Conservation (phyloP, 345 rosid genomes). For the Eucalyptus rudis region DNA sequence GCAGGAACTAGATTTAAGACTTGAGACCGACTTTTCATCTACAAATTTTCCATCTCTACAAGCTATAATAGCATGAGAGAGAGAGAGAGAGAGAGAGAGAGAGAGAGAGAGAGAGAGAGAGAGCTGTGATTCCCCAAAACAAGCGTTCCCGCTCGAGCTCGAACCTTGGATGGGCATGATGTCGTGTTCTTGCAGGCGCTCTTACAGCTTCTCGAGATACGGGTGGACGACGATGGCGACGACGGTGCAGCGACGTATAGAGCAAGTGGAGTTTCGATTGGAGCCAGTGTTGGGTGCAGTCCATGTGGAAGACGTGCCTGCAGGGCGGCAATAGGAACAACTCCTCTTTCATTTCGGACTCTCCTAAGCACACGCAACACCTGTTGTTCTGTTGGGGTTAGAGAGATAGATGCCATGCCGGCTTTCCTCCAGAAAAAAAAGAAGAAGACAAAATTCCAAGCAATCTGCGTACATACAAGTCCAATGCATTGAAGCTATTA, state of each 20-base stretch:
- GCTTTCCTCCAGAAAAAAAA: neutral
- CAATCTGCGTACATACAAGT: neutral
- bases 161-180: neutral
- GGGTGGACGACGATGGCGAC: neutral
- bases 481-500: too few relatives aligned
- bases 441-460: neutral
- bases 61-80: neutral
- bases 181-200: neutral
- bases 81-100: too few relatives aligned
- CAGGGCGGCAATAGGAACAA: constrained; percentile 67
- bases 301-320: constrained; percentile 72
- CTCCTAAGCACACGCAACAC: constrained; percentile 90
- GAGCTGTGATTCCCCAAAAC: neutral
- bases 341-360: constrained; percentile 73
- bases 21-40: neutral
- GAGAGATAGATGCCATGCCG: neutral
- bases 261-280: constrained; percentile 75
- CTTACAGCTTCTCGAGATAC: constrained; percentile 1
- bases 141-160: neutral
- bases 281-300: constrained; percentile 77
- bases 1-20: neutral
- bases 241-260: constrained; percentile 11
- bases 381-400: constrained; percentile 4
- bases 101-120: too few relatives aligned
- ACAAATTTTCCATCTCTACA: neutral